phyloP scores from a whole-genome alignment of 805 yeast genomes.

The Debaryomyces tyrocola region DNA sequence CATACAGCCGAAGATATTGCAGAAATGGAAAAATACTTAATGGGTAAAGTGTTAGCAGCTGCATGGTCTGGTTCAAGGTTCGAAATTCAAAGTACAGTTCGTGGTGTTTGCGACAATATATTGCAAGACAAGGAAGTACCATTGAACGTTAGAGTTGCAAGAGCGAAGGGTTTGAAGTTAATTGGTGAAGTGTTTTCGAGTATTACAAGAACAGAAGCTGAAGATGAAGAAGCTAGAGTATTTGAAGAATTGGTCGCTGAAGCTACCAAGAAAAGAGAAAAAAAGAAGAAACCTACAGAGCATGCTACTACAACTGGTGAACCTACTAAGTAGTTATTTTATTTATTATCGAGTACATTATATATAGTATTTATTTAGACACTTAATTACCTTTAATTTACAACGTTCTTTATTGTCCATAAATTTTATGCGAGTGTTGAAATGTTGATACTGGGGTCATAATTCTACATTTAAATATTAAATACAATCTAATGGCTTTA shows the following conservation, averaged over 20 bases:
- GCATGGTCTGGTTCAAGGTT: slow-evolving; percentile 84
- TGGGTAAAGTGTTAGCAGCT: slow-evolving; percentile 79
- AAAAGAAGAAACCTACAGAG: slow-evolving; percentile 21
- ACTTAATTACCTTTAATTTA: background rate
- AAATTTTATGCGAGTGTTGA: no score
- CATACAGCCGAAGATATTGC: slow-evolving; percentile 62
- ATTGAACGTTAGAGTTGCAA: slow-evolving; percentile 45
- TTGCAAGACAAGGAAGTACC: slow-evolving; percentile 57
- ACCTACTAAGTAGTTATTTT: background rate
- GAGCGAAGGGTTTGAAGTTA: slow-evolving; percentile 63
- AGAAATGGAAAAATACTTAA: slow-evolving; percentile 68
- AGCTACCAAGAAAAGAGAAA: slow-evolving; percentile 42
- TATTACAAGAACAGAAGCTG: slow-evolving; percentile 62
- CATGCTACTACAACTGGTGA: background rate
- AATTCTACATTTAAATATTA: no score
- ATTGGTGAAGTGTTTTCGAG: slow-evolving; percentile 64
- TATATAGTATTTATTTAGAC: background rate
- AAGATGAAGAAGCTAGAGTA: slow-evolving; percentile 73
- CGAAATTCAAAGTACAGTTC: slow-evolving; percentile 71
- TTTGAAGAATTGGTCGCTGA: slow-evolving; percentile 69
- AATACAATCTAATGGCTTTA: no score
- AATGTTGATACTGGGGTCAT: no score
- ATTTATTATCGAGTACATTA: background rate
- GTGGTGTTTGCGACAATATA: slow-evolving; percentile 68
- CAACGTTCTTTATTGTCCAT: no score